These are phyloP conservation scores for Aspergillus ochraceus DNA, from an alignment of 2,329 filamentous ascomycete genomes.

Conservation along the genomic window DNA sequence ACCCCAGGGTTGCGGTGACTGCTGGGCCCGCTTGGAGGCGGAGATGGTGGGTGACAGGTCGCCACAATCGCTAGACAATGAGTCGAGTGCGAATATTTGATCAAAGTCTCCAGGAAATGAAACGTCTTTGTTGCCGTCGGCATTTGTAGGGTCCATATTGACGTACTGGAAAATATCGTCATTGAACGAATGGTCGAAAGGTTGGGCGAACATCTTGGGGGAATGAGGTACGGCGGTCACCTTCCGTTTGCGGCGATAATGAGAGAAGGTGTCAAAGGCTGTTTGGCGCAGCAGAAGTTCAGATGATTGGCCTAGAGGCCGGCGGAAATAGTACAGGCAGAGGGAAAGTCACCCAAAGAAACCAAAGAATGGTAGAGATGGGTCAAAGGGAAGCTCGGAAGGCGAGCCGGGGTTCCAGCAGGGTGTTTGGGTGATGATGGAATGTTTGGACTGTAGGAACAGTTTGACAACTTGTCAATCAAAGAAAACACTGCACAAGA, in stretches of 20 bases:
- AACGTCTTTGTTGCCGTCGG: conserved; percentile 50
- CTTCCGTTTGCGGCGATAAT: conserved; percentile 41
- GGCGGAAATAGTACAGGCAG: conserved; percentile 6
- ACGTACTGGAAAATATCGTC: conserved; percentile 63
- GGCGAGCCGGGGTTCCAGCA: conserved; percentile 18
- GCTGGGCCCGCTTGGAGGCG: conserved; percentile 43
- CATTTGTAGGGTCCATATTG: conserved; percentile 56
- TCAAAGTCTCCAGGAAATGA: conserved; percentile 51
- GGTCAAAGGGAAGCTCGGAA: conserved; percentile 21
- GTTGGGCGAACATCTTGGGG: conserved; percentile 49
- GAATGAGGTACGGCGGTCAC: conserved; percentile 46
- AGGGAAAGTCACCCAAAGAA: conserved; percentile 3
- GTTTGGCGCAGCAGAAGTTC: conserved; percentile 20
- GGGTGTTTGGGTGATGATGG: conserved; percentile 17
- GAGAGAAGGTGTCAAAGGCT: conserved; percentile 20
- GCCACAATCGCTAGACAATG: conserved; percentile 53
- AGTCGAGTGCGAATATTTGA: conserved; percentile 53
- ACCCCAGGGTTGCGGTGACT: conserved; percentile 53
- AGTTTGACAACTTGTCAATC: conserved; percentile 41
- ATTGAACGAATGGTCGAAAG: conserved; percentile 55
- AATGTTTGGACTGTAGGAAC: conserved; percentile 21
- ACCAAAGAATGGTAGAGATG: conserved; percentile 6
- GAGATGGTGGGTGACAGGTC: conserved; percentile 51
- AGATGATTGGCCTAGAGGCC: conserved; percentile 32
- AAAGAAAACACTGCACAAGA: conserved; percentile 41